A percentile compares a stretch with the other conserved stretches of the same genome.
Conservation (phyloP, 2,329 filamentous ascomycete species). For the Botrytis paeoniae region DNA sequence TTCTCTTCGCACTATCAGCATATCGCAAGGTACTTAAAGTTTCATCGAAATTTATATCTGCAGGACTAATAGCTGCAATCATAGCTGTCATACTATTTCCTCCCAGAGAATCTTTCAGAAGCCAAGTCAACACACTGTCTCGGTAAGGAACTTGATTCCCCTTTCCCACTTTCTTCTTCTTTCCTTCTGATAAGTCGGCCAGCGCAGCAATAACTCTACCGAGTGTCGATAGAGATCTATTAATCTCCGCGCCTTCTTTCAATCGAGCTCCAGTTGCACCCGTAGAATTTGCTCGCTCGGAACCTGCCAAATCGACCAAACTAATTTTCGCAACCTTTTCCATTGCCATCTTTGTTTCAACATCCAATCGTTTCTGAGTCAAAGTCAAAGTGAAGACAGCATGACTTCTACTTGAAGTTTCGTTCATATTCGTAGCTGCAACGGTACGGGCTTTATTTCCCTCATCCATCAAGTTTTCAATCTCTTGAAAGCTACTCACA, state of each 20-base stretch:
- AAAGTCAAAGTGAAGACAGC: constrained; percentile 96
- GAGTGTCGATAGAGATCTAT: constrained; percentile 90
- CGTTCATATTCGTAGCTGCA: constrained; percentile 99
- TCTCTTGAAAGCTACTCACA: constrained; percentile 89
- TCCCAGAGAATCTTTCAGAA: constrained; percentile 93
- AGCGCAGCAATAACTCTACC: constrained; percentile 96
- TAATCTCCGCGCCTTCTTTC: constrained; percentile 98
- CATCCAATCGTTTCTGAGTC: constrained; percentile 87
- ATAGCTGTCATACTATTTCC: constrained; percentile 99
- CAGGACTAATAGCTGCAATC: constrained; percentile 98
- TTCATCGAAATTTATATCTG: constrained; percentile 98
- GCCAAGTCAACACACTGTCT: constrained; percentile 94
- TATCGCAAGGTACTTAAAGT: constrained; percentile 94
- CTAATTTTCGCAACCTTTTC: constrained; percentile 98
- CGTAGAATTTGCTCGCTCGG: constrained; percentile 93
- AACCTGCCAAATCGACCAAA: constrained; percentile 95
- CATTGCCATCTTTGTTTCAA: constrained; percentile 92
- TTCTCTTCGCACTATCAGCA: constrained; percentile 95
- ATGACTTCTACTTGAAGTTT: constrained; percentile 96
- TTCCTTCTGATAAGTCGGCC: constrained; percentile 82
- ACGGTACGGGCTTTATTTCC: constrained; percentile 98
- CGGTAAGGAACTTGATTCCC: constrained; percentile 84
- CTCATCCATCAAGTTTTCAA: constrained; percentile 98
- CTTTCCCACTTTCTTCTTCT: constrained; percentile 72
- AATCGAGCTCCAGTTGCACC: constrained; percentile 91